A percentile compares a stretch with the other conserved stretches of the same genome.
Evolutionary conservation across 140 eudicot genomes (phyloP).

Genomic region (Oenanthe javanica): DNA sequence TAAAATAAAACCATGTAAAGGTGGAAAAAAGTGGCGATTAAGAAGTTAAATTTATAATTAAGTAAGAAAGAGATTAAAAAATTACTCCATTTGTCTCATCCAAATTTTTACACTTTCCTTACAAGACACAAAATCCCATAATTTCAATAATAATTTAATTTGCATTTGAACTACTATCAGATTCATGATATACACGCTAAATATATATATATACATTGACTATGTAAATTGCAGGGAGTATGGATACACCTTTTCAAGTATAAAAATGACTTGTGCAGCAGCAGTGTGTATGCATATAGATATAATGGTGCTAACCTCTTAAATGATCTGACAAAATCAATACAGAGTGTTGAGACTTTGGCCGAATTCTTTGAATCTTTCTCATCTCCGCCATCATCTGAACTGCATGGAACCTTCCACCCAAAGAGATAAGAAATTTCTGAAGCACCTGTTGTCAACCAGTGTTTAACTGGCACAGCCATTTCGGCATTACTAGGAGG

Average conservation of each 20-base stretch:
- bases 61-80: background rate
- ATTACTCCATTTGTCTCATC: no score
- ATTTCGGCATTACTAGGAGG: slow-evolving; percentile 52
- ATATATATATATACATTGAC: background rate
- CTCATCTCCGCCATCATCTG: slow-evolving; percentile 82
- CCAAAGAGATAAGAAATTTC: slow-evolving; percentile 60
- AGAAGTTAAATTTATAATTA: background rate
- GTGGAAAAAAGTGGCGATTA: background rate
- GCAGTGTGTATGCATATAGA: background rate
- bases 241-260: background rate
- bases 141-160: background rate
- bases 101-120: no score
- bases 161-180: background rate
- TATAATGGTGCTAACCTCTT: slow-evolving; percentile 46
- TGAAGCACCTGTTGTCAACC: slow-evolving; percentile 57
- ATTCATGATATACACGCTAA: background rate
- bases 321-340: slow-evolving; percentile 61
- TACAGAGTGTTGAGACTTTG: slow-evolving; percentile 51
- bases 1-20: background rate
- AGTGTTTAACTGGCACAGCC: slow-evolving; percentile 60
- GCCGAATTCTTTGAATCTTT: slow-evolving; percentile 62
- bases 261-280: slow-evolving; percentile 8
- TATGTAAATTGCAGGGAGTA: background rate
- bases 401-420: slow-evolving; percentile 91
- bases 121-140: no score